Percentiles rank a stretch among this genome's conserved stretches.
Evolutionary conservation across 495 filamentous ascomycete genomes (phyloP).

Genomic region (Aspergillus baeticus): DNA sequence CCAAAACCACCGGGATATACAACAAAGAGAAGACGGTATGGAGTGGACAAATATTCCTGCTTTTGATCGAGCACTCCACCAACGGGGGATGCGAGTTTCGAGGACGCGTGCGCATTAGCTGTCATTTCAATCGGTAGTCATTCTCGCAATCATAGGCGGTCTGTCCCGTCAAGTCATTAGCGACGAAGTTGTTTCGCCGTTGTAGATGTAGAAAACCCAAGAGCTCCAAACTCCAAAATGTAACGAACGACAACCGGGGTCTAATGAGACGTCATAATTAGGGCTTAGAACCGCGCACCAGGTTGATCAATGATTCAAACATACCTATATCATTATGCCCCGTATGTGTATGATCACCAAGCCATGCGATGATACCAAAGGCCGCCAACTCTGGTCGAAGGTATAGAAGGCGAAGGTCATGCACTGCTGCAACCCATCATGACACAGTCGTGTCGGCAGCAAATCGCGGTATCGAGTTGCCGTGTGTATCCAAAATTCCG

Average conservation of each 20-base stretch:
- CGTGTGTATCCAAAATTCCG: constrained; percentile 30
- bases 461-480: constrained; percentile 18
- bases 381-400: too few relatives aligned
- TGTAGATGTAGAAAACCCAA: constrained; percentile 10
- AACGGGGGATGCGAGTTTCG: constrained; percentile 9
- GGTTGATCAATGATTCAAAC: too few relatives aligned
- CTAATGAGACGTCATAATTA: too few relatives aligned
- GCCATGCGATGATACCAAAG: too few relatives aligned
- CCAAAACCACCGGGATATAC: constrained; percentile 1
- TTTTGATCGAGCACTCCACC: constrained; percentile 1
- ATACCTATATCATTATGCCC: too few relatives aligned
- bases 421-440: constrained; percentile 1
- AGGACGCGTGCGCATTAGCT: constrained; percentile 13
- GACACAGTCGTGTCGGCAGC: constrained; percentile 18
- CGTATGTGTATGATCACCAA: background rate
- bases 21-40: background rate
- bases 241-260: constrained; percentile 6
- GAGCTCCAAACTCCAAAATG: constrained; percentile 19
- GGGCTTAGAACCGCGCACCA: too few relatives aligned
- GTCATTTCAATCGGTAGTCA: constrained; percentile 11
- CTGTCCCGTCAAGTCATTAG: constrained; percentile 24
- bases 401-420: background rate
- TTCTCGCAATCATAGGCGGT: constrained; percentile 15
- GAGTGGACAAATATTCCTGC: background rate
- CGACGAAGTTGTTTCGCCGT: constrained; percentile 7